Evolutionary conservation across 305 asterid species (phyloP), one percentile per base, ranked within the genome.

Genomic region (Rubia tinctorum): DNA sequence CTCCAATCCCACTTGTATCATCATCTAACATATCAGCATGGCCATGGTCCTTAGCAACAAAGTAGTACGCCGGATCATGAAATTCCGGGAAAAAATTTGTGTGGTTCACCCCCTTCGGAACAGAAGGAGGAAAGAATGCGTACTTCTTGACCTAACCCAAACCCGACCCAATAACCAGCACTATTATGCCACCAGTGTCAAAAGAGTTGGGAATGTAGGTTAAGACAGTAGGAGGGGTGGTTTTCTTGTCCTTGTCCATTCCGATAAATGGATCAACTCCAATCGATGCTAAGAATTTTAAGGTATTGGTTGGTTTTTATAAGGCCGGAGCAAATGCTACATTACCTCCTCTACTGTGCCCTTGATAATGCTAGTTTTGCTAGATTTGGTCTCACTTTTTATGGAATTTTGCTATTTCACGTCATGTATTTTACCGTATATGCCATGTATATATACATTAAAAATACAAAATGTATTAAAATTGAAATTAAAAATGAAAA

Each of bases 261-360:
- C 98, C 97, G 61, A 88, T 97, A 7, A 91, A 97, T 0, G 97
- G 98, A 71, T 90, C 97, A 25, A 93, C 81, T 22, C 98, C 97
- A 71, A 93, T 86, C 22, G 91, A 53, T 70, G 92, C 98, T 15
- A 91, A 90, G 60, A 91, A 80, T 60, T 85, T 88, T 14, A 82
- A 71, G 14, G 82, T 1, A 17, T 84, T 75, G 2, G 72, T 68
- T 44, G 83, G 37, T 51, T 82, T 85, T 5, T 55, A 51, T 25
- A 90, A 83, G 30, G 95, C 89, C 10, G 88, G 70, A 17, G 88
- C 94, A 47, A 93, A 93, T 0, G 96, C 96, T 3, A 84, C 97
- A 80, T 93, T 93, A n/a, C 95, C 98, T 13, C 97, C 98, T 0
- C 97, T 87, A 44, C 97, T 93, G 44, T 93, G 98, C 56, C 98